These are phyloP conservation scores for Botrytis aclada DNA, from an alignment of 2,329 filamentous ascomycete genomes.

Conservation along the genomic window DNA sequence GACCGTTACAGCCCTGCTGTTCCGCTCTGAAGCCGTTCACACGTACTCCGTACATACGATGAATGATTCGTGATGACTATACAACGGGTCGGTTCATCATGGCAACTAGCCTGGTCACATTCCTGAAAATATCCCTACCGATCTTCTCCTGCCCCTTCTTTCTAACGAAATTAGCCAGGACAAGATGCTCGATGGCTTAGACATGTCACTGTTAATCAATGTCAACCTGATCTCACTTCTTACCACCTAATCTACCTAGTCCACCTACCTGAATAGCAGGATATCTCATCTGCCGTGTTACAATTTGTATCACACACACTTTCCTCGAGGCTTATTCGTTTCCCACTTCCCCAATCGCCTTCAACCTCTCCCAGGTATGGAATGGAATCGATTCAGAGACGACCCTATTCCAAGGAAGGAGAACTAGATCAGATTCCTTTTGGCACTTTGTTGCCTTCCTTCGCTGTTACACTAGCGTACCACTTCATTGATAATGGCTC, in stretches of 20 bases:
- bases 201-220: background rate
- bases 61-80: constrained; percentile 14
- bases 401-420: background rate
- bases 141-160: background rate
- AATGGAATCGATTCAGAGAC: background rate
- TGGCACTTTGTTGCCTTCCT: background rate
- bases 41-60: background rate
- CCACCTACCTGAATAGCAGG: background rate
- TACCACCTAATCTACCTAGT: background rate
- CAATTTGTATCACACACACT: background rate
- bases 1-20: constrained; percentile 18
- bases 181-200: background rate
- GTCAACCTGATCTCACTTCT: background rate
- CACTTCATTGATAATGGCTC: background rate
- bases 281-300: background rate
- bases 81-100: constrained; percentile 18
- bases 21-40: background rate
- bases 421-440: background rate
- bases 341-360: background rate
- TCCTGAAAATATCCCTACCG: constrained; percentile 6
- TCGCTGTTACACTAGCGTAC: background rate
- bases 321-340: background rate
- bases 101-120: constrained; percentile 11
- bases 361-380: background rate
- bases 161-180: background rate